Percentiles rank a stretch among this genome's conserved stretches.
phyloP scores from a whole-genome alignment of 805 yeast genomes.

The Debaryomyces prosopidis region DNA sequence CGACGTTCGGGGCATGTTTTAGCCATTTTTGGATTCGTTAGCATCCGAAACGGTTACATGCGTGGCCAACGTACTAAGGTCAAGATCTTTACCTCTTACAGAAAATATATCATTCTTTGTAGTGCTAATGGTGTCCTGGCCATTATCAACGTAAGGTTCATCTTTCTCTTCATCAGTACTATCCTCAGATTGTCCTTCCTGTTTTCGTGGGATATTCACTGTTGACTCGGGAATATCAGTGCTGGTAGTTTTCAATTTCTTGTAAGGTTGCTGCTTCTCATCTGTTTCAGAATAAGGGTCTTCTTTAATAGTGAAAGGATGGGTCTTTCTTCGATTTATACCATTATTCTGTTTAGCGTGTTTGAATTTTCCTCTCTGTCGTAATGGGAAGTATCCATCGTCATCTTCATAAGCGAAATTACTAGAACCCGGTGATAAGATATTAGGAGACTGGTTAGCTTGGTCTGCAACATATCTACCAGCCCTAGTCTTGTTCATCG shows the following conservation, averaged over 20 bases:
- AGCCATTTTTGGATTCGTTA: background rate
- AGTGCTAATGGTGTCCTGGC: background rate
- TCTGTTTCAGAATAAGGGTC: background rate
- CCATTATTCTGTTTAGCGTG: background rate
- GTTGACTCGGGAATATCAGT: background rate
- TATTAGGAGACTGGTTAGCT: background rate
- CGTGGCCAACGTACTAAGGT: background rate
- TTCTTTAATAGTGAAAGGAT: background rate
- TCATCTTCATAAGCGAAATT: slow-evolving; percentile 7
- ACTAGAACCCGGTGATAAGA: background rate
- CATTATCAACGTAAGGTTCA: background rate
- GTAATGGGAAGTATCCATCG: slow-evolving; percentile 6
- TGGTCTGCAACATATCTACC: background rate
- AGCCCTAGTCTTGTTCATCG: background rate
- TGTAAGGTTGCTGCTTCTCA: background rate
- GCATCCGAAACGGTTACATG: background rate
- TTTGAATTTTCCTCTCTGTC: background rate
- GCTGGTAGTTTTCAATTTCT: background rate
- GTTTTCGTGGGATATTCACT: background rate
- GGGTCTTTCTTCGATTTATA: background rate
- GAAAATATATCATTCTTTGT: slow-evolving; percentile 2
- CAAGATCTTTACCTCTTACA: background rate
- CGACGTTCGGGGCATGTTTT: background rate
- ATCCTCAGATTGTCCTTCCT: background rate
- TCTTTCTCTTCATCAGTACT: background rate